Base-by-base conservation (phyloP, 2,329 filamentous ascomycete genomes). In the Colletotrichum chrysophilum region DNA sequence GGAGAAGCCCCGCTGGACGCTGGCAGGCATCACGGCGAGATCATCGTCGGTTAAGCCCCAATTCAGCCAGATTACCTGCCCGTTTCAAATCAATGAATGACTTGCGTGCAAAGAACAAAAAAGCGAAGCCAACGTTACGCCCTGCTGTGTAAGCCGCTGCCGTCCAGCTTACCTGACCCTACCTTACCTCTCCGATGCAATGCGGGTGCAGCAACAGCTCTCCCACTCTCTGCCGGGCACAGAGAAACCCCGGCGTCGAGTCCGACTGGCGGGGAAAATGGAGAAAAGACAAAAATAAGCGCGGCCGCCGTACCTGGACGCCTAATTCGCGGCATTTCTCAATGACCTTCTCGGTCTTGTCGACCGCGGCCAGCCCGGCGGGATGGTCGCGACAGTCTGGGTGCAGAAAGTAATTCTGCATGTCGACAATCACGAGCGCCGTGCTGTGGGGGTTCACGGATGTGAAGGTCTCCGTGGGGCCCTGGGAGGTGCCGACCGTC, bases 11-110 rank as follows among this genome's bases (percentile, higher is more conserved):
- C 87, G 82, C 68, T 86, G 80, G 6, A 89, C 83, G 16, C 84
- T 84, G 9, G 90, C 88, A 8, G 90, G 90, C 84, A 92, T 88
- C 4, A 76, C 80, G 4, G 79, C 78, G 16, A 92, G 79, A 77
- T 92, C 90, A 21, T 82, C 78, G n/a, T 90, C 86, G 0, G 85
- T 89, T 48, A 92, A 82, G 4, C 90, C 90, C 91, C 90, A 92
- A 78, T 90, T 91, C 58, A 91, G 83, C 88, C 89, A 90, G 24
- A 91, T 81, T 24, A 90, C 78, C 79, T 84, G 79, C 26, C 28
- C 28, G 28, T 52, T 13, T 62, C 18, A 60, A 38, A 66, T 75
- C 70, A 67, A 48, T 13, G 5, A 68, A 61, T 48, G 43, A 21
- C 43, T 48, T 48, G 43, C 67, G 16, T 55, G 58, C 30, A 30